Base-by-base conservation (phyloP, 352 stramenopile genomes). In the Phytophthora megakarya region DNA sequence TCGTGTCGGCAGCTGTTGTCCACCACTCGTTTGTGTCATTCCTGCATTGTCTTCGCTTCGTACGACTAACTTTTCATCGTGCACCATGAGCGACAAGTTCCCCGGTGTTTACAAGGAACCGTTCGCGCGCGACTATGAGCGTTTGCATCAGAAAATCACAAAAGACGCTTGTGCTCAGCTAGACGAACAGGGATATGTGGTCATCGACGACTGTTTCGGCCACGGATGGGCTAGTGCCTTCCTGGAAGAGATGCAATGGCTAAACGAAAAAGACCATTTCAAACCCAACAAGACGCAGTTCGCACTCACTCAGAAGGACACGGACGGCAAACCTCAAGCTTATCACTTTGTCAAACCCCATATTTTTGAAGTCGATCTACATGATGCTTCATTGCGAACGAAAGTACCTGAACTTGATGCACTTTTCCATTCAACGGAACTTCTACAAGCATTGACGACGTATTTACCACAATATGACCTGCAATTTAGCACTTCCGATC, bases 261-360 rank as follows among this genome's bases (percentile, higher is more conserved):
- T 91, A 15, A 59, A 86, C 43, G 49, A 61, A 40, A 49, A 78
- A 0, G 58, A 76, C 25, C 68, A 90, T 50, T 89, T 93, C 59
- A 80, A 75, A 44, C 79, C 80, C 32, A 93, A 93, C 80, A 88
- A 92, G 73, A 92, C 84, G 32, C 84, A 95, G 61, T 93, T 95
- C 53, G 70, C 78, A 47, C 56, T 86, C n/a, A 80, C 76, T 3
- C 78, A 84, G 33, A 72, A 72, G 10, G 58, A 57, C 11, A 53
- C 33, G 4, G 50, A 71, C 22, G 52, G 56, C 40, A 61, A 66
- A 37, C 57, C 60, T 7, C 67, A 76, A 56, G 70, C 76, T 25
- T 75, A 78, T 25, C 73, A 89, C 61, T 91, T 88, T 42, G 61
- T 80, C 60, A 95, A 95, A 73, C 86, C 86, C n/a, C 71, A 92